Base-by-base conservation (phyloP, 2,329 filamentous ascomycete genomes). In the Microcyclosporella mali region DNA sequence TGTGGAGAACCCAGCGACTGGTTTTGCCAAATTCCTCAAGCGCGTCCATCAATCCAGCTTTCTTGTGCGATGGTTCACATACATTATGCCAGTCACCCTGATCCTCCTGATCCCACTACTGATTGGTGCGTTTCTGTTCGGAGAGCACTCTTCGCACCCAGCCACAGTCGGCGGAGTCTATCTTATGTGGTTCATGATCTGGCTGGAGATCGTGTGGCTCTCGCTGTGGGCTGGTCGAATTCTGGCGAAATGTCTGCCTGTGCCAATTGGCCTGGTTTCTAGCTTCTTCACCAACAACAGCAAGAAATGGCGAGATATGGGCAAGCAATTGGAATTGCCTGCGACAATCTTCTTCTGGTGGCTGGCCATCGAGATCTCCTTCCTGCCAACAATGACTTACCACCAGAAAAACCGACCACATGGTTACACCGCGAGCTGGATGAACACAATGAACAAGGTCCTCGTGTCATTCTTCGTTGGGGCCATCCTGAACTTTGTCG, bases 251-350 rank as follows among this genome's bases (percentile, higher is more conserved):
- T 72, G 70, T 40, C 69, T 85, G 8, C 82, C 82, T 1, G 77
- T 70, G 55, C 71, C 76, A 0, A 74, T 84, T 31, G 77, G 79
- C 1, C 56, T 83, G 1, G 45, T 85, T 12, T 81, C 87, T 4
- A 86, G 82, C 56, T 70, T 90, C 4, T 82, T 88, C 58, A 92
- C 89, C 12, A 92, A 88, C 62, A 90, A 86, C 55, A 76, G 81
- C 58, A 94, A 92, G 69, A 95, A 95, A 62, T 95, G 89, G 89
- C 82, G 81, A 57, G 89, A 94, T 56, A 80, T 95, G 61, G 88
- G 87, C 15, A 82, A 82, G 46, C 81, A 88, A 55, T 75, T 97
- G 34, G 90, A 97, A 63, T 68, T 97, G 0, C 87, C 88, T 10
- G 82, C 82, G 0, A 88, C 88, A 0, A 66, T 95, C 3, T 95